phyloP scores from a whole-genome alignment of 352 stramenopile species.

The Globisporangium nodosum region DNA sequence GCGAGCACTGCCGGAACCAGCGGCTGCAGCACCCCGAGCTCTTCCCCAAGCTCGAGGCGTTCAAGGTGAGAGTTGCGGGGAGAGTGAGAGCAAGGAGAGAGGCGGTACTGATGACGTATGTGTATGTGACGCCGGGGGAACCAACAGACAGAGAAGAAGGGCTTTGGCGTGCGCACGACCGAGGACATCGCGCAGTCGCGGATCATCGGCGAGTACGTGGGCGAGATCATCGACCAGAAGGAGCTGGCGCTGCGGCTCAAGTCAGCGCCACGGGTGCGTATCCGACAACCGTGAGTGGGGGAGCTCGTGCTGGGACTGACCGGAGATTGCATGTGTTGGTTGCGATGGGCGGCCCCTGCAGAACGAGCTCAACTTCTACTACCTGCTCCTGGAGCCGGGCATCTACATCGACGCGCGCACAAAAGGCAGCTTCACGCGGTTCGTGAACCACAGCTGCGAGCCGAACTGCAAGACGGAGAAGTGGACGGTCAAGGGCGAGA shows the following conservation, averaged over 20 bases:
- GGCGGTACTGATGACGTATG: not conserved
- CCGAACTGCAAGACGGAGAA: conserved; percentile 96
- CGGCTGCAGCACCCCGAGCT: conserved; percentile 62
- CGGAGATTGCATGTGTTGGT: not conserved
- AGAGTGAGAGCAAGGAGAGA: not conserved
- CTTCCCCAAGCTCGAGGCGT: conserved; percentile 64
- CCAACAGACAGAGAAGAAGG: conserved; percentile 65
- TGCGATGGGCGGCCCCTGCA: conserved; percentile 2
- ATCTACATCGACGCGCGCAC: conserved; percentile 88
- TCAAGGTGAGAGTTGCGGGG: conserved; percentile 29
- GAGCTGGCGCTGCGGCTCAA: conserved; percentile 60
- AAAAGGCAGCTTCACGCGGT: conserved; percentile 92
- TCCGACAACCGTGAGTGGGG: not conserved
- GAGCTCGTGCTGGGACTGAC: not conserved
- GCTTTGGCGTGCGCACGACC: conserved; percentile 73
- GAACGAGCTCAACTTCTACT: conserved; percentile 87
- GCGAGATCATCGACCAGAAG: conserved; percentile 89
- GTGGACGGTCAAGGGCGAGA: conserved; percentile 89
- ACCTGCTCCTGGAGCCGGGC: conserved; percentile 67
- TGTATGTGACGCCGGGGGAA: not conserved
- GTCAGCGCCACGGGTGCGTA: conserved; percentile 40
- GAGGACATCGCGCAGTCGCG: conserved; percentile 52
- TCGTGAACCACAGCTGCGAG: conserved; percentile 96
- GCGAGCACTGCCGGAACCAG: conserved; percentile 61
- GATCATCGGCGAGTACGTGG: conserved; percentile 89